Evolutionary conservation across 768 basidiomycete genomes (phyloP).

Genomic region (Xerocomellus amylosporus): DNA sequence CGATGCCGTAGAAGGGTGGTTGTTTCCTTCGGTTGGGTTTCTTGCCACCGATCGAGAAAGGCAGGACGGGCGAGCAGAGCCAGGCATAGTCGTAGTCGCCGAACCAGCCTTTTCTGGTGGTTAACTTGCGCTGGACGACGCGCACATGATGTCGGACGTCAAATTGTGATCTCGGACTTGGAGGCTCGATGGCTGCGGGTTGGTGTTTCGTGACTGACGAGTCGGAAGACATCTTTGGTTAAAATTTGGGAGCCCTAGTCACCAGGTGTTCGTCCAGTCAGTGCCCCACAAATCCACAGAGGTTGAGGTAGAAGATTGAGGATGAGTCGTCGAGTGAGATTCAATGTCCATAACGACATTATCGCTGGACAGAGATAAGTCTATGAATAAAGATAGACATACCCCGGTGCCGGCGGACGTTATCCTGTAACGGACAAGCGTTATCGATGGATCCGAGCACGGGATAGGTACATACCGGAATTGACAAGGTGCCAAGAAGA

Average conservation of each 20-base stretch:
- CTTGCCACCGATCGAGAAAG: conserved; percentile 44
- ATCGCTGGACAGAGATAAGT: neutral
- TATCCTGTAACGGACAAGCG: neutral
- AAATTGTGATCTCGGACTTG: conserved; percentile 2
- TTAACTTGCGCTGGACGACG: conserved; percentile 36
- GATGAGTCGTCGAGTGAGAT: neutral
- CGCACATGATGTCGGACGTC: conserved; percentile 6
- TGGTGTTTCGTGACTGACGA: conserved; percentile 16
- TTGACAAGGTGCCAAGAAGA: too few species aligned
- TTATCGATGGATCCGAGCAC: neutral
- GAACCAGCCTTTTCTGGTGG: conserved; percentile 68
- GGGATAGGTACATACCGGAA: too few species aligned
- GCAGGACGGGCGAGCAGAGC: conserved; percentile 68
- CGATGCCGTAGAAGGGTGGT: conserved; percentile 75
- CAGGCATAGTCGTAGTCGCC: conserved; percentile 79
- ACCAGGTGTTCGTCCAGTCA: neutral
- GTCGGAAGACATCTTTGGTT: conserved; percentile 14
- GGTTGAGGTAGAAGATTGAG: neutral
- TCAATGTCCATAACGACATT: neutral
- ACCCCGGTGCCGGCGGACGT: too few species aligned
- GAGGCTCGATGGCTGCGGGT: conserved; percentile 14
- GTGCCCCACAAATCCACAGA: neutral
- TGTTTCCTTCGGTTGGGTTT: conserved; percentile 27
- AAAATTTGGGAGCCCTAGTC: neutral
- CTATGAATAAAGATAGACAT: neutral